Conservation (phyloP, 768 basidiomycete species). For the Galerina sulciceps region DNA sequence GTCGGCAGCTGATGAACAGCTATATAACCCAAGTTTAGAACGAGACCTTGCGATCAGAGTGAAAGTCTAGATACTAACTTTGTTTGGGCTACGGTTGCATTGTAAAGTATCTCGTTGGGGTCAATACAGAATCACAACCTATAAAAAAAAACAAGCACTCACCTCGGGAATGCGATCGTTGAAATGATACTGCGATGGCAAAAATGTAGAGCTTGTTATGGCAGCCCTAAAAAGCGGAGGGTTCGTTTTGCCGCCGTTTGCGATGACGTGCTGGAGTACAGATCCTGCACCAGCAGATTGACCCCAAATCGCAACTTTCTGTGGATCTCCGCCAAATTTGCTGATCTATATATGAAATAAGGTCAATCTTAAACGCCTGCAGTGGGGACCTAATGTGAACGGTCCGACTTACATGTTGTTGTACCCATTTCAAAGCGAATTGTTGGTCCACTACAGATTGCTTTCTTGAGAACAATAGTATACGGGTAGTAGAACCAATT, state of each 20-base stretch:
- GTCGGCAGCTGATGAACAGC: conserved; percentile 37
- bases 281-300: conserved; percentile 52
- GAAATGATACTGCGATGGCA: conserved; percentile 50
- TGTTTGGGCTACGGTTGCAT: conserved; percentile 34
- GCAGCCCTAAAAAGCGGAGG: conserved; percentile 48
- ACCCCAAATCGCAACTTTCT: conserved; percentile 46
- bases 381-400: too few relatives aligned
- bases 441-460: conserved; percentile 42
- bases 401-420: conserved; percentile 34
- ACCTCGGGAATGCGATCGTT: conserved; percentile 46
- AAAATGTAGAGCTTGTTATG: conserved; percentile 47
- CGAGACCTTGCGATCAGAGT: not conserved
- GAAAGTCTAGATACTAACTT: conserved; percentile 29
- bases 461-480: not conserved
- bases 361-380: too few relatives aligned
- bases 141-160: not conserved
- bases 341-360: conserved; percentile 30
- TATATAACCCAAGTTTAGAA: conserved; percentile 11
- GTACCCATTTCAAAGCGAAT: conserved; percentile 47
- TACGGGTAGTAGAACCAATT: not conserved
- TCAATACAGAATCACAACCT: not conserved
- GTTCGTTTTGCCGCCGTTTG: conserved; percentile 46
- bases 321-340: conserved; percentile 45
- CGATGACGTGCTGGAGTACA: conserved; percentile 52
- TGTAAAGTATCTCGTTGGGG: conserved; percentile 16